Evolutionary conservation across 257 asterid species (phyloP).

Genomic region (Misopates orontium): DNA sequence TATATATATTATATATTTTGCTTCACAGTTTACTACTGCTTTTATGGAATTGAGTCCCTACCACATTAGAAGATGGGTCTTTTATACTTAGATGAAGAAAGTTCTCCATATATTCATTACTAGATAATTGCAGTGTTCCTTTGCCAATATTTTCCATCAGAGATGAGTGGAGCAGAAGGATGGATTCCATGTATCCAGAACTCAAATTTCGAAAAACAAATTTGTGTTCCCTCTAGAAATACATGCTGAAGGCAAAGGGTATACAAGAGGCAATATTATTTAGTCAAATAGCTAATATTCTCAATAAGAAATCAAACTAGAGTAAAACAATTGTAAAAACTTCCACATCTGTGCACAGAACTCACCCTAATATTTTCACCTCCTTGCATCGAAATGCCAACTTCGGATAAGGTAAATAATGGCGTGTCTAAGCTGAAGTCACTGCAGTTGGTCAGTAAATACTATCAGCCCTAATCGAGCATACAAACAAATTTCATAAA

Average conservation of each 20-base stretch:
- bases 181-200: not conserved
- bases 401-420: conserved; percentile 68
- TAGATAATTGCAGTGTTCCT: not conserved
- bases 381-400: conserved; percentile 59
- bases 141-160: not conserved
- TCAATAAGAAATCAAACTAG: not conserved
- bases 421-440: conserved; percentile 52
- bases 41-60: not conserved
- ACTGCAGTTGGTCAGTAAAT: conserved; percentile 49
- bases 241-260: not conserved
- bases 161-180: not conserved
- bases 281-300: conserved; percentile 2
- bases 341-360: conserved; percentile 16
- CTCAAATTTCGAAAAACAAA: not conserved
- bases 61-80: conserved; percentile 2
- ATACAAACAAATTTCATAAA: conserved; percentile 21
- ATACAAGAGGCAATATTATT: not conserved
- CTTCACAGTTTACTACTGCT: conserved; percentile 13
- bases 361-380: conserved; percentile 80
- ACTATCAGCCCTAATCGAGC: conserved; percentile 18
- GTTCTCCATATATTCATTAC: conserved; percentile 2
- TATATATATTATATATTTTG: no score
- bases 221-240: not conserved
- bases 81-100: conserved; percentile 4
- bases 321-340: not conserved